Evolutionary conservation across 805 yeast species (phyloP).

Genomic region (Candida endomychidarum): DNA sequence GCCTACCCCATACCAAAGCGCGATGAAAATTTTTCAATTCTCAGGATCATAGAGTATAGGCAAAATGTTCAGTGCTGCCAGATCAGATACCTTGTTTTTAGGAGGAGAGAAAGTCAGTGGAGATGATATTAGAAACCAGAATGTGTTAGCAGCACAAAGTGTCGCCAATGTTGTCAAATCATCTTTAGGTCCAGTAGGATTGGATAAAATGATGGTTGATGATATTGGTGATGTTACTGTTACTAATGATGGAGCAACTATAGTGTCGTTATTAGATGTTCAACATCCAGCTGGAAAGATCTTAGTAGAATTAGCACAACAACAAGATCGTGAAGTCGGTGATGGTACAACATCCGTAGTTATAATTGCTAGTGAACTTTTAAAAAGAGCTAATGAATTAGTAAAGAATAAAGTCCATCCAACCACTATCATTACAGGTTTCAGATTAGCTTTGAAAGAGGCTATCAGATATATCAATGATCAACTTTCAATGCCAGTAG

Average conservation of each 20-base stretch:
- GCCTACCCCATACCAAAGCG: neutral
- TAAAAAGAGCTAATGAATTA: conserved; percentile 89
- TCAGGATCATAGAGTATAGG: neutral
- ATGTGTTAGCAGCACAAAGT: conserved; percentile 88
- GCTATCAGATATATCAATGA: conserved; percentile 85
- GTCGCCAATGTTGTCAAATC: conserved; percentile 85
- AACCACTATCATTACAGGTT: conserved; percentile 95
- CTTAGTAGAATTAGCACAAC: conserved; percentile 94
- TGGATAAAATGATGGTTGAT: conserved; percentile 97
- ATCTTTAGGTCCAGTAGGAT: conserved; percentile 96
- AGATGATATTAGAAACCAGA: conserved; percentile 94
- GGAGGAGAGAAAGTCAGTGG: conserved; percentile 97
- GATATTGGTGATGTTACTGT: conserved; percentile 99
- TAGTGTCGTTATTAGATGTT: conserved; percentile 83
- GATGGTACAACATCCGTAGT: conserved; percentile 98
- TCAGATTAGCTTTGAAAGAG: conserved; percentile 88
- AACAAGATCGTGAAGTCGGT: conserved; percentile 98
- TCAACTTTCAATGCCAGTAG: conserved; percentile 79
- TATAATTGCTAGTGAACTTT: conserved; percentile 88
- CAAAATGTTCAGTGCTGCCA: conserved; percentile 69
- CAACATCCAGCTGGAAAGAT: conserved; percentile 99
- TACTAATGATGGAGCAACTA: conserved; percentile 98
- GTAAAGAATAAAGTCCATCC: conserved; percentile 96
- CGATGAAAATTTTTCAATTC: conserved; percentile 8
- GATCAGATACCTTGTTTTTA: conserved; percentile 90